Percentiles rank a stretch among this genome's conserved stretches.
phyloP scores from a whole-genome alignment of 768 basidiomycete genomes.

The Tricholoma saponaceum region DNA sequence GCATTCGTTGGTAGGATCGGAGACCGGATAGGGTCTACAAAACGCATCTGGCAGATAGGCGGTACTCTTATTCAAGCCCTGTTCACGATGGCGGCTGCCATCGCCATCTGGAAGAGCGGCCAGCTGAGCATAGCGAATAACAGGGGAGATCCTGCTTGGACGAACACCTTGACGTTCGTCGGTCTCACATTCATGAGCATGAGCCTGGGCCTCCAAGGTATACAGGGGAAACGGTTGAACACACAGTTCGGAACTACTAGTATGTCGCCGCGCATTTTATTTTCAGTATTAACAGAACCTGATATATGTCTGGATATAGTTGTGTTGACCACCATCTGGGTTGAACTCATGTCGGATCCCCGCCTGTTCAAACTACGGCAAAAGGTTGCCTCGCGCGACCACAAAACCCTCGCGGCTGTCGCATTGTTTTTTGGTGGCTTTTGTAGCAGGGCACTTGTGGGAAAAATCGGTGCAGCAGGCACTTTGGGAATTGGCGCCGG shows the following conservation, averaged over 20 bases:
- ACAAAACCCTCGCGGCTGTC: slow-evolving; percentile 61
- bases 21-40: slow-evolving; percentile 72
- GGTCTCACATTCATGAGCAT: slow-evolving; percentile 79
- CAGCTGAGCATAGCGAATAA: slow-evolving; percentile 48
- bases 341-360: slow-evolving; percentile 82
- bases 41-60: slow-evolving; percentile 67
- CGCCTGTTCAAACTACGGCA: slow-evolving; percentile 57
- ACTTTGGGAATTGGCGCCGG: slow-evolving; percentile 67
- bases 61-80: slow-evolving; percentile 74
- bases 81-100: slow-evolving; percentile 68
- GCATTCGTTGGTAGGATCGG: slow-evolving; percentile 81
- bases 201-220: slow-evolving; percentile 81
- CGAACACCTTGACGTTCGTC: slow-evolving; percentile 59
- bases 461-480: slow-evolving; percentile 54
- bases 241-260: slow-evolving; percentile 78
- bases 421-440: slow-evolving; percentile 80
- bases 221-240: slow-evolving; percentile 76
- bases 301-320: slow-evolving; percentile 33
- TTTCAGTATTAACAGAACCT: not conserved
- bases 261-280: slow-evolving; percentile 28
- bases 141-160: slow-evolving; percentile 70
- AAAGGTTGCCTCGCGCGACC: slow-evolving; percentile 59
- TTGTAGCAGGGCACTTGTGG: slow-evolving; percentile 53
- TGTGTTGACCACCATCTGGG: slow-evolving; percentile 86
- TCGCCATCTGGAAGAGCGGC: slow-evolving; percentile 68